Evolutionary conservation across 345 rosid species (phyloP), one percentile per base, ranked within the genome.

Genomic region (Crucihimalaya himalaica): DNA sequence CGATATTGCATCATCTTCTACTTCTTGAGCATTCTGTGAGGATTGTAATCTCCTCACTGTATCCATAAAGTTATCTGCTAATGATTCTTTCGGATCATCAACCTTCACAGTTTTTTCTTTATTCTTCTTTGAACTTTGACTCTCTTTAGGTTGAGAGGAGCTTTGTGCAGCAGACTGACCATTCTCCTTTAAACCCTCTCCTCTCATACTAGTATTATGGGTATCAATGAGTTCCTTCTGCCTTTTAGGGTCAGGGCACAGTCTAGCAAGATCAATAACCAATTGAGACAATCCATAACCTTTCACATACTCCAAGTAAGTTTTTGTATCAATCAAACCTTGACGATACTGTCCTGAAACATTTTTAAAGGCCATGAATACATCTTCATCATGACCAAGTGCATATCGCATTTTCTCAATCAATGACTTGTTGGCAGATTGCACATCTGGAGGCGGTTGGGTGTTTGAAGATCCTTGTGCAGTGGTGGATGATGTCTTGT

Each of bases 201-300:
- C 72, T 70, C 68, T 80, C 80, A 81, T 55, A 73, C 80, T 76
- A 40, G 87, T 78, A 68, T 78, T 84, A 74, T 92, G 84, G 15
- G 81, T 76, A 53, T 90, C 95, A 67, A 92, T 72, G 37, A 96
- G 89, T 73, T 92, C 96, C 82, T 86, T 84, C 83, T 92, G 97
- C 81, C 90, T 96, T 71, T 66, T 86, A 23, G 84, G 63, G 75
- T 96, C 97, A 70, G 98, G 99, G 21, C 86, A 87, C 28, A 92
- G 88, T 66, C 87, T 84, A 75, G 98, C 99, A 80, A 96, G 80
- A 66, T 92, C 98, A 54, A 81, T 74, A 73, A 89, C 83, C 60
- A 92, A 85, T 85, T 89, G 94, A 8, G 93, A 83, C 80, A 90
- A 73, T 11, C 91, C 92, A 72, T 81, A 92, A 37, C 85, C 87